These are phyloP conservation scores for Psilocybe subaeruginosa DNA, from an alignment of 768 basidiomycete genomes.

Conservation along the genomic window DNA sequence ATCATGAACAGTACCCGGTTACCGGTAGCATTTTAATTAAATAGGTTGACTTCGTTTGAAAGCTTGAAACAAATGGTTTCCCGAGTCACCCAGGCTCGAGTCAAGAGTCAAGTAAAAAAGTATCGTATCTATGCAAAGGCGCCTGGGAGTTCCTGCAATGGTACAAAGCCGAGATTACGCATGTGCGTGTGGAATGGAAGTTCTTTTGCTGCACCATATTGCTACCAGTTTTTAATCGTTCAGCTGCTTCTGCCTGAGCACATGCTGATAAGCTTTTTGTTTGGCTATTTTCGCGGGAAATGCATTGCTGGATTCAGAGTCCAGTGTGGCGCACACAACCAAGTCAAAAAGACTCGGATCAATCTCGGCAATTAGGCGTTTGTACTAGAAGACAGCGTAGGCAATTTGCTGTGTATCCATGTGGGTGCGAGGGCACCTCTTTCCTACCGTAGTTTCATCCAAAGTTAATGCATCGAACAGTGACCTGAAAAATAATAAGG, in stretches of 20 bases:
- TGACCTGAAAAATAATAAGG: too few species aligned
- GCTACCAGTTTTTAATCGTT: background rate
- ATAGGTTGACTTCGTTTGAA: background rate
- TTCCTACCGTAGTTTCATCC: too few species aligned
- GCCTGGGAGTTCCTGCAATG: background rate
- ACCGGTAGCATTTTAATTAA: background rate
- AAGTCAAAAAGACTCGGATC: background rate
- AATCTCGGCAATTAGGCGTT: background rate
- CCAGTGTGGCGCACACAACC: background rate
- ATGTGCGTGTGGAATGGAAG: too few species aligned
- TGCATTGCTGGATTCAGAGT: background rate
- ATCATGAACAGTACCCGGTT: background rate
- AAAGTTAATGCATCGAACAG: too few species aligned
- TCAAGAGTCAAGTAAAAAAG: background rate
- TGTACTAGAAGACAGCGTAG: too few species aligned
- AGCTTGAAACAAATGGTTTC: background rate
- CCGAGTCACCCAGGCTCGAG: background rate
- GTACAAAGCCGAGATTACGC: background rate
- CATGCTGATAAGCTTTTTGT: too few species aligned
- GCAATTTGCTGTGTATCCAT: background rate
- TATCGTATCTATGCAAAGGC: background rate
- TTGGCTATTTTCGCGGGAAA: background rate
- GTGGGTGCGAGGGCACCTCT: background rate
- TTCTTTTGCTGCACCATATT: background rate
- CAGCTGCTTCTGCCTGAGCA: background rate